phyloP scores from a whole-genome alignment of 495 filamentous ascomycete species.

The Penicillium desertorum region DNA sequence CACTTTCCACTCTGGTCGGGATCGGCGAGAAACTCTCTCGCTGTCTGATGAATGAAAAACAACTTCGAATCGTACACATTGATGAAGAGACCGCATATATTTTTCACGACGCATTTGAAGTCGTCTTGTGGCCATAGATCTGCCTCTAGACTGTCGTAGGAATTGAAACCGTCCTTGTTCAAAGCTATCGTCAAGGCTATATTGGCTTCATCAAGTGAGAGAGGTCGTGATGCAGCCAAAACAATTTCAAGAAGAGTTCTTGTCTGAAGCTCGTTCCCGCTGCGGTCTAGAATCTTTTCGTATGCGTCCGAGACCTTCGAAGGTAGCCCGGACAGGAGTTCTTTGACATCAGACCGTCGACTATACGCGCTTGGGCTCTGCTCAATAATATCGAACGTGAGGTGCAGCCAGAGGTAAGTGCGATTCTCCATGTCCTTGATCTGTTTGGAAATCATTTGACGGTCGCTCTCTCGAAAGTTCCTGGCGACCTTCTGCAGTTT shows the following conservation, averaged over 20 bases:
- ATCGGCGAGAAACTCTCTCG: conserved; percentile 34
- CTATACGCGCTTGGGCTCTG: conserved; percentile 14
- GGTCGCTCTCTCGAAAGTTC: conserved; percentile 11
- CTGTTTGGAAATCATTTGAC: conserved; percentile 19
- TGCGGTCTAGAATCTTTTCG: conserved; percentile 28
- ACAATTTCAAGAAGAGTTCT: conserved; percentile 27
- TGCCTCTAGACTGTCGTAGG: background rate
- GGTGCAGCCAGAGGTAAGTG: conserved; percentile 46
- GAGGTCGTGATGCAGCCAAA: conserved; percentile 26
- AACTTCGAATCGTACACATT: conserved; percentile 34
- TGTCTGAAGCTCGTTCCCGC: conserved; percentile 11
- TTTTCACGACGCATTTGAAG: conserved; percentile 26
- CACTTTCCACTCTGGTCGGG: background rate
- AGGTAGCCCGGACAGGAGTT: conserved; percentile 27
- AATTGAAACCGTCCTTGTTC: background rate
- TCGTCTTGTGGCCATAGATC: background rate
- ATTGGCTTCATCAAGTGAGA: conserved; percentile 25
- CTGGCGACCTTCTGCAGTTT: conserved; percentile 20
- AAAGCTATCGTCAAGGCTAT: conserved; percentile 19
- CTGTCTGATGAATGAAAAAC: conserved; percentile 45
- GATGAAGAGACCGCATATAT: conserved; percentile 42
- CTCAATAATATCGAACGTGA: conserved; percentile 34
- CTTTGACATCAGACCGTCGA: conserved; percentile 19
- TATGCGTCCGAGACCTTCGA: conserved; percentile 34
- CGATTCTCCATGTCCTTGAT: conserved; percentile 37